Evolutionary conservation across 768 basidiomycete genomes (phyloP).

Genomic region (Coprinopsis strossmayeri): DNA sequence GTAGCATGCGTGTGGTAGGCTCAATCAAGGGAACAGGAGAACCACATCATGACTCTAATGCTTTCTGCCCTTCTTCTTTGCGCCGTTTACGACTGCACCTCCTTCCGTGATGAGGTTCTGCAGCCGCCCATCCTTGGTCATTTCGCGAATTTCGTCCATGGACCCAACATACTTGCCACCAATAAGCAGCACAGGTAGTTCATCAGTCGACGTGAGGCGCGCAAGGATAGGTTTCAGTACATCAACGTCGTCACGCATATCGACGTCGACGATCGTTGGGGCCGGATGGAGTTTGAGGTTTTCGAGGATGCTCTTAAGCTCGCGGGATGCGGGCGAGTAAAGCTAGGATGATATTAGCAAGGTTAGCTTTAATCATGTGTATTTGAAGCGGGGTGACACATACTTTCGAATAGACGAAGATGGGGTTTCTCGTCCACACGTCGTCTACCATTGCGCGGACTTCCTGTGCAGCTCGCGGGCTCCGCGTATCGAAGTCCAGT

Average conservation of each 20-base stretch:
- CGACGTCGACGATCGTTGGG: slow-evolving; percentile 65
- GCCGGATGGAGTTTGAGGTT: slow-evolving; percentile 52
- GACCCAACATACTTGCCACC: slow-evolving; percentile 54
- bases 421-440: slow-evolving; percentile 68
- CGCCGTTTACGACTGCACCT: slow-evolving; percentile 50
- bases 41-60: slow-evolving; percentile 11
- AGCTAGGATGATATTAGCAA: slow-evolving; percentile 28
- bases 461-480: slow-evolving; percentile 53
- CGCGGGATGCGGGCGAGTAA: slow-evolving; percentile 60
- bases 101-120: slow-evolving; percentile 41
- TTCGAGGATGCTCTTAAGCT: slow-evolving; percentile 53
- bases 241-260: slow-evolving; percentile 62
- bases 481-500: slow-evolving; percentile 77
- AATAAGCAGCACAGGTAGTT: slow-evolving; percentile 63
- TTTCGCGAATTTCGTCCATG: slow-evolving; percentile 43
- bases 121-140: slow-evolving; percentile 47
- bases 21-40: background rate
- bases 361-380: slow-evolving; percentile 1
- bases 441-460: slow-evolving; percentile 52
- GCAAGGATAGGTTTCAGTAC: slow-evolving; percentile 56
- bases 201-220: slow-evolving; percentile 48
- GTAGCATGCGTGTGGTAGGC: background rate
- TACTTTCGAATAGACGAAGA: slow-evolving; percentile 73
- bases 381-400: slow-evolving; percentile 12
- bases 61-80: slow-evolving; percentile 47